These are phyloP conservation scores for Puccinia novopanici DNA, from an alignment of 1,284 basidiomycete genomes.

Conservation along the genomic window DNA sequence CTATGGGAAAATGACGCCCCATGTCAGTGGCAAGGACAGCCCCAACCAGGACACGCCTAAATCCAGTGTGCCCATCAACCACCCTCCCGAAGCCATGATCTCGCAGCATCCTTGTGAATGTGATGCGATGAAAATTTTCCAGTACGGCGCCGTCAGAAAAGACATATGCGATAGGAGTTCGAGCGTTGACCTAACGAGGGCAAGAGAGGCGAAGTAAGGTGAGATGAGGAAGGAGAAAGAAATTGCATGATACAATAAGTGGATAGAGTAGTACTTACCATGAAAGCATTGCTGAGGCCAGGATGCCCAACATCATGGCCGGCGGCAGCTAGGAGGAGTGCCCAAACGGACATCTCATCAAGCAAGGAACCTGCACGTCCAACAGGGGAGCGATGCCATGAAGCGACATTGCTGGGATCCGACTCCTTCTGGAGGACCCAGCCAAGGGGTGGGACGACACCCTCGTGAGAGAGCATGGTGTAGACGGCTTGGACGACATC, in stretches of 20 bases:
- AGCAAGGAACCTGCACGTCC: slow-evolving; percentile 63
- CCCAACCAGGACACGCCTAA: slow-evolving; percentile 73
- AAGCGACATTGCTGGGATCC: neutral
- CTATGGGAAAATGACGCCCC: slow-evolving; percentile 82
- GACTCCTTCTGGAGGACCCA: slow-evolving; percentile 62
- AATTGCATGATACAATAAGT: neutral
- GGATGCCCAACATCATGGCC: slow-evolving; percentile 95
- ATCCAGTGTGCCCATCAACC: slow-evolving; percentile 60
- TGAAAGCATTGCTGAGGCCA: slow-evolving; percentile 83
- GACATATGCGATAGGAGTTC: slow-evolving; percentile 78
- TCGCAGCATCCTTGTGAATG: slow-evolving; percentile 78
- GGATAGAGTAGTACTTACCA: slow-evolving; percentile 66
- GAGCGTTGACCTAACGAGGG: slow-evolving; percentile 76
- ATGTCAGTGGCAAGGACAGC: slow-evolving; percentile 90
- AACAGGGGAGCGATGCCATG: slow-evolving; percentile 55
- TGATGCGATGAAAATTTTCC: slow-evolving; percentile 86
- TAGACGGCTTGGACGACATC: slow-evolving; percentile 92
- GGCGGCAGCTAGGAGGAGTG: slow-evolving; percentile 81
- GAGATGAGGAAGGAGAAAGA: neutral
- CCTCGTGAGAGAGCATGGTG: slow-evolving; percentile 74
- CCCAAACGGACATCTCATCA: slow-evolving; percentile 73
- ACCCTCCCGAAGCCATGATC: slow-evolving; percentile 70
- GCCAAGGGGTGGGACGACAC: slow-evolving; percentile 74
- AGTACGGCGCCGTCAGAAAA: slow-evolving; percentile 85
- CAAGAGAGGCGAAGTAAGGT: neutral